A percentile compares a stretch with the other conserved stretches of the same genome.
phyloP scores from a whole-genome alignment of 78 protist species.

The Tieghemostelium lacteum region DNA sequence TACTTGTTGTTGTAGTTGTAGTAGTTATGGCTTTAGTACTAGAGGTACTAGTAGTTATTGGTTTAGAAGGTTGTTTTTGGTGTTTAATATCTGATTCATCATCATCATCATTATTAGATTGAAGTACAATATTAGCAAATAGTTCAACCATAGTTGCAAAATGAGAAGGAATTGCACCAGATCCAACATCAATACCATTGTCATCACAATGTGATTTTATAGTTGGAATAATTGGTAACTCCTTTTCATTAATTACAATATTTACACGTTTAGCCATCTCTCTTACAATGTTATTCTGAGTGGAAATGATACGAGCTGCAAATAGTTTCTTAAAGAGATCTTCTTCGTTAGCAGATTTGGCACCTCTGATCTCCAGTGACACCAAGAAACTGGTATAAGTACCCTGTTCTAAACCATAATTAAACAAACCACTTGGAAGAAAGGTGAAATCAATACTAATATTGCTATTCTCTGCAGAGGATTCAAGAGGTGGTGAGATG shows the following conservation, averaged over 20 bases:
- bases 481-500: neutral
- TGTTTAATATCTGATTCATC: neutral
- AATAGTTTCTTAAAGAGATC: slow-evolving; percentile 34
- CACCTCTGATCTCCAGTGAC: slow-evolving; percentile 25
- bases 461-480: neutral
- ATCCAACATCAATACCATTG: neutral
- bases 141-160: slow-evolving; percentile 16
- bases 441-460: slow-evolving; percentile 24
- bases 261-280: neutral
- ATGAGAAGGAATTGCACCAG: neutral
- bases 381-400: slow-evolving; percentile 32
- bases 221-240: slow-evolving; percentile 54
- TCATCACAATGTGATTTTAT: slow-evolving; percentile 12
- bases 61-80: too few species aligned
- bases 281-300: slow-evolving; percentile 38
- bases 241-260: neutral
- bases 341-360: slow-evolving; percentile 10
- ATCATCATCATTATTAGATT: neutral
- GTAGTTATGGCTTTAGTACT: neutral
- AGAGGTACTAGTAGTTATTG: too few species aligned
- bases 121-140: slow-evolving; percentile 30
- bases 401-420: slow-evolving; percentile 36
- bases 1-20: too few species aligned
- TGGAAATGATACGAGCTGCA: slow-evolving; percentile 62
- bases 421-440: slow-evolving; percentile 39